These are phyloP conservation scores for Mycena rosella DNA, from an alignment of 768 basidiomycete species.

Conservation along the genomic window DNA sequence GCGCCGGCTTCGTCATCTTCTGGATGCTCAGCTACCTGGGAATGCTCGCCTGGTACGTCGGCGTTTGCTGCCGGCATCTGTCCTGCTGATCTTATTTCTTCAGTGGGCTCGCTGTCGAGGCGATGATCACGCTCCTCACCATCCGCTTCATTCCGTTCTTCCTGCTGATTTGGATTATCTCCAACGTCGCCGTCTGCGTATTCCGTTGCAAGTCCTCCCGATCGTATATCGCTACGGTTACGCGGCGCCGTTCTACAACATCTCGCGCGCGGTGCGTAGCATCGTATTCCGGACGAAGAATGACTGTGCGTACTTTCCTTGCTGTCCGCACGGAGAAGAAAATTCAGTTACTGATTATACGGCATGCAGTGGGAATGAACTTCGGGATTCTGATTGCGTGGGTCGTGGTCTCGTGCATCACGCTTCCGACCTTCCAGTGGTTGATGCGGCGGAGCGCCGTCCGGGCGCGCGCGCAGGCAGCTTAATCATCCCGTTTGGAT, in stretches of 20 bases:
- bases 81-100: too few species aligned
- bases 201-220: conserved; percentile 61
- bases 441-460: conserved; percentile 10
- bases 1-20: conserved; percentile 45
- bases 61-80: too few species aligned
- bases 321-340: background rate
- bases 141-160: conserved; percentile 49
- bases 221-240: conserved; percentile 64
- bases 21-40: conserved; percentile 48
- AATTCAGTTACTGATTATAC: background rate
- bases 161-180: conserved; percentile 47
- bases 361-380: conserved; percentile 59
- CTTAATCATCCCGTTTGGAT: too few species aligned
- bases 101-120: conserved; percentile 48
- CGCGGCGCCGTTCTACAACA: conserved; percentile 69
- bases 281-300: conserved; percentile 68
- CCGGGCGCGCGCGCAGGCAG: too few species aligned
- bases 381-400: conserved; percentile 61
- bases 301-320: conserved; percentile 48
- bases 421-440: conserved; percentile 42
- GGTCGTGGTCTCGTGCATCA: conserved; percentile 39
- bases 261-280: conserved; percentile 60
- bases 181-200: conserved; percentile 24
- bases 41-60: conserved; percentile 47
- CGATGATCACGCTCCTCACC: conserved; percentile 49